A percentile compares a stretch with the other conserved stretches of the same genome.
Conservation (phyloP, 495 filamentous ascomycete species). For the Amniculicola lignicola region DNA sequence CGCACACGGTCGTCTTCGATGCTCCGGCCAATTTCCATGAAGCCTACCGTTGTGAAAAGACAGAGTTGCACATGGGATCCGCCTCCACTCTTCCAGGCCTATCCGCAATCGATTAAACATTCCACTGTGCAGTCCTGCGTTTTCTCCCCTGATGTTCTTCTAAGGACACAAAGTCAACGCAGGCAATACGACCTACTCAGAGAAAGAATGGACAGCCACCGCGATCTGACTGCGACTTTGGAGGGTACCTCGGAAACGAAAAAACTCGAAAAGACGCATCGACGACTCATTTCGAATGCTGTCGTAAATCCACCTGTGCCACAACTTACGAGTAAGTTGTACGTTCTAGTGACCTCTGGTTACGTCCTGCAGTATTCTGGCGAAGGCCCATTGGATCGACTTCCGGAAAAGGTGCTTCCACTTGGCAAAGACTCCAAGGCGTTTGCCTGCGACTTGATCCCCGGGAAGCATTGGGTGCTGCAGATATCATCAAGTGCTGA, state of each 20-base stretch:
- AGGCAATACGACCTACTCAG: conserved; percentile 45
- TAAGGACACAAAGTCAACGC: conserved; percentile 58
- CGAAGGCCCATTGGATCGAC: conserved; percentile 71
- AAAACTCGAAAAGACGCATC: conserved; percentile 29
- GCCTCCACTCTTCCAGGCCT: conserved; percentile 86
- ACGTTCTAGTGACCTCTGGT: conserved; percentile 75
- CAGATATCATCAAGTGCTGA: conserved; percentile 77
- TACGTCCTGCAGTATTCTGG: conserved; percentile 85
- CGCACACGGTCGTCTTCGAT: conserved; percentile 20
- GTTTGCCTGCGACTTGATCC: conserved; percentile 89
- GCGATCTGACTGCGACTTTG: conserved; percentile 37
- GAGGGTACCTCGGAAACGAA: conserved; percentile 37
- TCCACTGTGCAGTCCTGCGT: conserved; percentile 50
- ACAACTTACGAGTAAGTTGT: conserved; percentile 81
- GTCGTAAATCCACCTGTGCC: conserved; percentile 50
- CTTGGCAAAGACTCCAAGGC: conserved; percentile 83
- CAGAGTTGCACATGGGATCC: conserved; percentile 57
- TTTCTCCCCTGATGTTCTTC: conserved; percentile 56
- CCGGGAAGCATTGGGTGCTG: conserved; percentile 87
- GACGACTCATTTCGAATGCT: conserved; percentile 51
- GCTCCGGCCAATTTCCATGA: conserved; percentile 20
- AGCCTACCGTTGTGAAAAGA: conserved; percentile 12
- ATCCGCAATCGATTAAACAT: conserved; percentile 72
- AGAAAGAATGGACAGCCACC: conserved; percentile 39
- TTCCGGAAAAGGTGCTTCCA: conserved; percentile 83